phyloP scores from a whole-genome alignment of 192 early-diverging fungal species.

The Rhizophagus sp. region DNA sequence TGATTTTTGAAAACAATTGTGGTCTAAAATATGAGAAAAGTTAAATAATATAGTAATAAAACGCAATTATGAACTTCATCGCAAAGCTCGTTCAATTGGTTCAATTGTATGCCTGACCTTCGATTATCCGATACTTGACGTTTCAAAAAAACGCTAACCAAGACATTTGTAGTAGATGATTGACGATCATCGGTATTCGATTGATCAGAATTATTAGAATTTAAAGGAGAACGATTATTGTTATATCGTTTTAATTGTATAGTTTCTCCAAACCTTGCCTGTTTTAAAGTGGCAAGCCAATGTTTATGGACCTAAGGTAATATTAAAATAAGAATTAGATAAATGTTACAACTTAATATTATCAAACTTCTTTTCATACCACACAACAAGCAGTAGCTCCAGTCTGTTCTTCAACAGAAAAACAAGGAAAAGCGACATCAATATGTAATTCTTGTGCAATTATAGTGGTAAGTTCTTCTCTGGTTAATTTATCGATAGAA shows the following conservation, averaged over 20 bases:
- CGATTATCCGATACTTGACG: neutral
- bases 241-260: neutral
- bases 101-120: neutral
- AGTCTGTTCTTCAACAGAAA: constrained; percentile 45
- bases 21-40: neutral
- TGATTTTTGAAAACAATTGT: constrained; percentile 15
- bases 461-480: constrained; percentile 36
- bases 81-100: neutral
- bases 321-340: neutral
- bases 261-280: constrained; percentile 8
- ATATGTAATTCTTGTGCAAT: constrained; percentile 54
- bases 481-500: constrained; percentile 18
- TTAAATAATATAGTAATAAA: neutral
- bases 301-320: constrained; percentile 44
- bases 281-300: constrained; percentile 40
- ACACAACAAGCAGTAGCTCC: constrained; percentile 57
- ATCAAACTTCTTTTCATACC: constrained; percentile 34
- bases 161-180: constrained; percentile 24
- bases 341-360: neutral
- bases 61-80: neutral
- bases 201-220: constrained; percentile 13
- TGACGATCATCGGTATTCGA: constrained; percentile 19
- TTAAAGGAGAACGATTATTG: neutral
- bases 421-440: constrained; percentile 58
- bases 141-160: constrained; percentile 27